Percentiles rank a stretch among this genome's conserved stretches.
phyloP scores from a whole-genome alignment of 208 protist species.

The Herpetomonas samuelpessoai region DNA sequence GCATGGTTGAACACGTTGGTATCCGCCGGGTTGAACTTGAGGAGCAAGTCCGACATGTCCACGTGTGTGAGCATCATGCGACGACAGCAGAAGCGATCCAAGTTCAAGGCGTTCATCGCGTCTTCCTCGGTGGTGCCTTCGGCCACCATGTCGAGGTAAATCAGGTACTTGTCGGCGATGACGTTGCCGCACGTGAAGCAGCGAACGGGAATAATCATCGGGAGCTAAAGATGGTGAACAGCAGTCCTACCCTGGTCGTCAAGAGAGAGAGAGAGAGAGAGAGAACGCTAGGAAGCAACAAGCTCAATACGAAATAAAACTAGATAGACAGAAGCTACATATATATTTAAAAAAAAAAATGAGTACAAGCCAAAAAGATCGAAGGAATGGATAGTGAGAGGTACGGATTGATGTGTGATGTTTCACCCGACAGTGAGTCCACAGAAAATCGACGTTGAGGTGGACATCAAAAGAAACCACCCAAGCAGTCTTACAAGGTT shows the following conservation, averaged over 20 bases:
- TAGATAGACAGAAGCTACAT: too few relatives aligned
- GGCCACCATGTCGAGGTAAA: constrained; percentile 93
- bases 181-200: constrained; percentile 99
- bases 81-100: constrained; percentile 99
- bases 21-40: constrained; percentile 91
- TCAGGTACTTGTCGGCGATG: constrained; percentile 98
- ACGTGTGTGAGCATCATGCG: constrained; percentile 99
- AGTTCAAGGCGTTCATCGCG: constrained; percentile 95
- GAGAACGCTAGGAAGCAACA: neutral
- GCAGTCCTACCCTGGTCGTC: too few relatives aligned
- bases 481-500: too few relatives aligned
- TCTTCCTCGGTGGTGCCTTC: constrained; percentile 94
- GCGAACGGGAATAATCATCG: constrained; percentile 99
- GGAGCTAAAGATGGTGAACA: constrained; percentile 2
- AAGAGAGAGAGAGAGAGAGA: constrained; percentile 12
- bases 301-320: constrained; percentile 4
- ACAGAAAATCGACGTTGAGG: too few relatives aligned
- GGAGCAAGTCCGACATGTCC: constrained; percentile 98
- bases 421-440: too few relatives aligned
- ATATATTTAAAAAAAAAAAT: constrained; percentile 9
- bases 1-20: constrained; percentile 46
- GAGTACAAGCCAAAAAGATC: constrained; percentile 2
- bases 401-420: too few relatives aligned
- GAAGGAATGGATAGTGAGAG: neutral
- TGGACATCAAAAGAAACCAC: too few relatives aligned